These are phyloP conservation scores for Jaapia argillacea DNA, from an alignment of 768 basidiomycete species.

Conservation along the genomic window DNA sequence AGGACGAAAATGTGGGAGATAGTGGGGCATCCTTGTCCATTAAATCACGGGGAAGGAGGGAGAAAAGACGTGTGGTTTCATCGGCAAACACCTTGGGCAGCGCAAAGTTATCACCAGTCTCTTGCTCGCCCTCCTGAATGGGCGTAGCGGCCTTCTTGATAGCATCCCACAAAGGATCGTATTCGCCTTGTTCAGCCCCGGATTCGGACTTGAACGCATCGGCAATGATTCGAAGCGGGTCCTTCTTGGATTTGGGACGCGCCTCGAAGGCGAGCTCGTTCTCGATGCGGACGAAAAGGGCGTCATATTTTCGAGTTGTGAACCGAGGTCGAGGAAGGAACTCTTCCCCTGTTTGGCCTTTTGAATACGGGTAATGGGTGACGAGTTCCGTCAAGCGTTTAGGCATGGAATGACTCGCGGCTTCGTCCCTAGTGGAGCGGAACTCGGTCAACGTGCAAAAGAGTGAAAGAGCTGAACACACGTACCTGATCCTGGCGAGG, in stretches of 20 bases:
- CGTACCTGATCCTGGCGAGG: slow-evolving; percentile 60
- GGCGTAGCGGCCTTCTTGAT: slow-evolving; percentile 32
- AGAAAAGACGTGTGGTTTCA: slow-evolving; percentile 47
- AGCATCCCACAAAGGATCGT: slow-evolving; percentile 40
- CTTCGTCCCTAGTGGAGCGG: slow-evolving; percentile 54
- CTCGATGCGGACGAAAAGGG: slow-evolving; percentile 59
- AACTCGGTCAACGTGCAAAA: not conserved
- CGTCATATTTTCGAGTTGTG: slow-evolving; percentile 53
- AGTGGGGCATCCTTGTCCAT: slow-evolving; percentile 16
- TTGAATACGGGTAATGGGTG: slow-evolving; percentile 53
- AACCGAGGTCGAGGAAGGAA: slow-evolving; percentile 57
- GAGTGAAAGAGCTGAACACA: not conserved
- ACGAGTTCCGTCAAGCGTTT: slow-evolving; percentile 63
- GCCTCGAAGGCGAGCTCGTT: slow-evolving; percentile 27
- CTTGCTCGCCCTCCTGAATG: slow-evolving; percentile 7
- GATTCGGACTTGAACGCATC: slow-evolving; percentile 45
- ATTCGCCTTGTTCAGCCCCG: slow-evolving; percentile 23
- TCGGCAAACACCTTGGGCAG: slow-evolving; percentile 49
- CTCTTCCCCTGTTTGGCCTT: slow-evolving; percentile 20
- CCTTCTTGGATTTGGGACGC: slow-evolving; percentile 25
- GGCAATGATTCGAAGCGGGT: slow-evolving; percentile 48
- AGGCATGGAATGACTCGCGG: slow-evolving; percentile 45
- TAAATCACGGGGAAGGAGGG: slow-evolving; percentile 37
- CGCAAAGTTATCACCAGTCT: slow-evolving; percentile 18
- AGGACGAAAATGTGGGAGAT: slow-evolving; percentile 18